These are phyloP conservation scores for Solanum piurae DNA, from an alignment of 257 asterid genomes.

Conservation along the genomic window DNA sequence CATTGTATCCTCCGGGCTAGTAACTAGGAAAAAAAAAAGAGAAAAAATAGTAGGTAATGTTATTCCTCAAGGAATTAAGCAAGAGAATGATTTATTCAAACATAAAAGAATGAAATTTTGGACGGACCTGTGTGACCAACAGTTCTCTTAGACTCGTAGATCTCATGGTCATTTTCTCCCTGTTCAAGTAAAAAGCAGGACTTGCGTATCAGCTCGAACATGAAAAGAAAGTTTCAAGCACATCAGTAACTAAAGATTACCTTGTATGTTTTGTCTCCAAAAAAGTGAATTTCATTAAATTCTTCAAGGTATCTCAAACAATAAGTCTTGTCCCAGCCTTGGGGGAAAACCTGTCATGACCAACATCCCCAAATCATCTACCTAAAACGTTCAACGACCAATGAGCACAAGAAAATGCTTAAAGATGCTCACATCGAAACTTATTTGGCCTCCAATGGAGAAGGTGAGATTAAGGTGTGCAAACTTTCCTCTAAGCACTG, in stretches of 20 bases:
- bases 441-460: conserved; percentile 94
- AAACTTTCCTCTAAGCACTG: conserved; percentile 69
- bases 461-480: conserved; percentile 63
- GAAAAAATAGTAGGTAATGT: not conserved
- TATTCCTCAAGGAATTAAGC: not conserved
- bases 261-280: conserved; percentile 93
- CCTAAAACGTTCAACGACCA: not conserved
- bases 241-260: conserved; percentile 13
- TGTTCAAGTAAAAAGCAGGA: conserved; percentile 7
- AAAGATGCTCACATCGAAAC: conserved; percentile 67
- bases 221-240: not conserved
- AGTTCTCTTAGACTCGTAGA: conserved; percentile 76
- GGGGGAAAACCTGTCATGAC: conserved; percentile 68
- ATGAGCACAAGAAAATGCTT: not conserved
- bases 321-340: conserved; percentile 95
- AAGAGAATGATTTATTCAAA: not conserved
- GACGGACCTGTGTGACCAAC: conserved; percentile 79
- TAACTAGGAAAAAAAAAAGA: conserved; percentile 27
- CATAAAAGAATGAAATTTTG: not conserved
- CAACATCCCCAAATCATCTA: not conserved
- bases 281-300: conserved; percentile 82
- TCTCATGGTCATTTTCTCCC: conserved; percentile 94
- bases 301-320: conserved; percentile 83
- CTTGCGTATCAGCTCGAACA: not conserved
- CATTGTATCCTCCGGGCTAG: conserved; percentile 65